phyloP scores from a whole-genome alignment of 164 flowering plant genomes.

The Litsea cubeba region DNA sequence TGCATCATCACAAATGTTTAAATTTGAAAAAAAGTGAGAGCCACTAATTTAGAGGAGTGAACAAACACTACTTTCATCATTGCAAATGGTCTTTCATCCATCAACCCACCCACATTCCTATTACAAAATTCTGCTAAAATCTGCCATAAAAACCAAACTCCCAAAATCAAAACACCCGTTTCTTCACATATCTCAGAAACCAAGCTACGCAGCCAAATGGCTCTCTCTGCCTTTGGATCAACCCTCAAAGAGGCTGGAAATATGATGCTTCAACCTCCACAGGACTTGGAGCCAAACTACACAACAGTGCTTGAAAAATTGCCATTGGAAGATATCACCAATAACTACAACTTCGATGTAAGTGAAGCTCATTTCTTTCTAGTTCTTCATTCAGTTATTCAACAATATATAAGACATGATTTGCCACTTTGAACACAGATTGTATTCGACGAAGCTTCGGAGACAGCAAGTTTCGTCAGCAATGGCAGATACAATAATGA shows the following conservation, averaged over 20 bases:
- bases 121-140: background rate
- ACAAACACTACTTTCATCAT: background rate
- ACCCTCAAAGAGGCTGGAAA: background rate
- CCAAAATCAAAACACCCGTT: background rate
- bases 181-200: background rate
- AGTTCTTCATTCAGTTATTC: background rate
- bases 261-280: background rate
- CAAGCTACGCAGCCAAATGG: background rate
- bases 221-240: background rate
- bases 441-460: background rate
- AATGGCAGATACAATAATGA: background rate
- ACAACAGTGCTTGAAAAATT: background rate
- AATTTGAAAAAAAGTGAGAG: constrained; percentile 1
- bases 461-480: background rate
- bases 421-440: background rate
- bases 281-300: background rate
- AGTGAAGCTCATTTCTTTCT: background rate
- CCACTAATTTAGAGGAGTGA: background rate
- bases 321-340: constrained; percentile 7
- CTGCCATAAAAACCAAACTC: background rate
- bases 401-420: background rate
- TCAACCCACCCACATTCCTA: background rate
- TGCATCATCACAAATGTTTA: background rate
- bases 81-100: background rate
- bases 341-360: constrained; percentile 1